Evolutionary conservation across 2,329 filamentous ascomycete genomes (phyloP).

Genomic region (Elsinoe ampelina): DNA sequence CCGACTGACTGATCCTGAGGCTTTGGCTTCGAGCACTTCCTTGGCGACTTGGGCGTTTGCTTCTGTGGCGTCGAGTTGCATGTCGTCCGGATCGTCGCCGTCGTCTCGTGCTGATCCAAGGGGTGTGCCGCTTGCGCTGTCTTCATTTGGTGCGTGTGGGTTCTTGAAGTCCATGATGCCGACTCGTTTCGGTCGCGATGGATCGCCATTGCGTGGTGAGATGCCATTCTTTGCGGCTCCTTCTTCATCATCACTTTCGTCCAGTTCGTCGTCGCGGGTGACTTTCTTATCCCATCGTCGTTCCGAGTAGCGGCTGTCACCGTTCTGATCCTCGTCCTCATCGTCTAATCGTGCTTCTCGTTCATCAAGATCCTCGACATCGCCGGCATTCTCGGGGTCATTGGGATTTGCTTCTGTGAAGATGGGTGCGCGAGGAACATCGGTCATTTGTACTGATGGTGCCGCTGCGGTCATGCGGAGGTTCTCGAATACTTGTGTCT

Average conservation of each 20-base stretch:
- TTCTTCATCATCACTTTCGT: constrained; percentile 85
- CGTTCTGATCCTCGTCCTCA: constrained; percentile 73
- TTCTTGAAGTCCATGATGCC: constrained; percentile 56
- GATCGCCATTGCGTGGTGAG: constrained; percentile 38
- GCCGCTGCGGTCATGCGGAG: constrained; percentile 51
- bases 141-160: constrained; percentile 42
- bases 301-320: constrained; percentile 72
- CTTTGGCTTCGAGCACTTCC: constrained; percentile 22
- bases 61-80: constrained; percentile 21
- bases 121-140: constrained; percentile 32
- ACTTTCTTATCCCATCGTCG: constrained; percentile 73
- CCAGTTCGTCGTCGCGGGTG: constrained; percentile 64
- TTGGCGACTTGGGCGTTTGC: constrained; percentile 21
- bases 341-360: constrained; percentile 57
- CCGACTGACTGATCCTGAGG: constrained; percentile 13
- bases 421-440: constrained; percentile 50
- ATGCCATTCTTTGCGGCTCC: constrained; percentile 64
- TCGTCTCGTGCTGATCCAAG: constrained; percentile 1
- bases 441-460: constrained; percentile 56
- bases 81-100: constrained; percentile 16
- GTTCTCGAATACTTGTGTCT: constrained; percentile 56
- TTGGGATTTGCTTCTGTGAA: constrained; percentile 15
- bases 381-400: constrained; percentile 27
- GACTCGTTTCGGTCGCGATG: constrained; percentile 38
- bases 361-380: constrained; percentile 51